phyloP scores from a whole-genome alignment of 108 stramenopile species.

The Nannochloropsis oceanica region DNA sequence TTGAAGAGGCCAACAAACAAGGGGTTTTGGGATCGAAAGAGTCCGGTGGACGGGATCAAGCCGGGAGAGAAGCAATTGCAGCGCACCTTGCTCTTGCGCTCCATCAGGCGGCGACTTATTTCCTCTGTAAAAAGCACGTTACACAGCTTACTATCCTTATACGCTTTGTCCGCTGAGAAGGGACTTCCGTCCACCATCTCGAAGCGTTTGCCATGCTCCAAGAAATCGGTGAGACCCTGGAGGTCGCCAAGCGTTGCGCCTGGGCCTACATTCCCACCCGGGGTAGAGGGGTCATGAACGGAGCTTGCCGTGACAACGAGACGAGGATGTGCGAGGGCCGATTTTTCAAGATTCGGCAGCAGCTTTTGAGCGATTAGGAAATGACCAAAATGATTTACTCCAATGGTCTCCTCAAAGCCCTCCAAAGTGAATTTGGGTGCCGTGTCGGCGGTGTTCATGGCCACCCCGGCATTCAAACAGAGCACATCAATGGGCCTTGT shows the following conservation, averaged over 20 bases:
- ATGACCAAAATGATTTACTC: conserved; percentile 89
- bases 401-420: conserved; percentile 91
- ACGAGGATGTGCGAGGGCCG: not conserved
- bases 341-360: conserved; percentile 65
- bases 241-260: conserved; percentile 21
- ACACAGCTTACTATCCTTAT: conserved; percentile 28
- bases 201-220: not conserved
- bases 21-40: conserved; percentile 30
- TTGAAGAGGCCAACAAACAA: conserved; percentile 1
- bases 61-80: conserved; percentile 27
- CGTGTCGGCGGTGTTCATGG: not conserved
- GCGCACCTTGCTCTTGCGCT: not conserved
- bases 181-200: conserved; percentile 26
- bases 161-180: conserved; percentile 23
- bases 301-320: conserved; percentile 28
- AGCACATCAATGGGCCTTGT: not conserved
- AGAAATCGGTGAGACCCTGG: conserved; percentile 6
- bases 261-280: conserved; percentile 21
- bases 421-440: conserved; percentile 49
- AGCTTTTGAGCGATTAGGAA: conserved; percentile 69
- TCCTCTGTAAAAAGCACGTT: conserved; percentile 28
- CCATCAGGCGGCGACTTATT: conserved; percentile 9
- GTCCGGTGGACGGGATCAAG: conserved; percentile 21
- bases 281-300: conserved; percentile 29
- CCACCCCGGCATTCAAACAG: not conserved